Percentiles rank a stretch among this genome's conserved stretches.
These are phyloP conservation scores for Sphaerobolus stellatus DNA, from an alignment of 1,284 basidiomycete genomes.

Conservation along the genomic window DNA sequence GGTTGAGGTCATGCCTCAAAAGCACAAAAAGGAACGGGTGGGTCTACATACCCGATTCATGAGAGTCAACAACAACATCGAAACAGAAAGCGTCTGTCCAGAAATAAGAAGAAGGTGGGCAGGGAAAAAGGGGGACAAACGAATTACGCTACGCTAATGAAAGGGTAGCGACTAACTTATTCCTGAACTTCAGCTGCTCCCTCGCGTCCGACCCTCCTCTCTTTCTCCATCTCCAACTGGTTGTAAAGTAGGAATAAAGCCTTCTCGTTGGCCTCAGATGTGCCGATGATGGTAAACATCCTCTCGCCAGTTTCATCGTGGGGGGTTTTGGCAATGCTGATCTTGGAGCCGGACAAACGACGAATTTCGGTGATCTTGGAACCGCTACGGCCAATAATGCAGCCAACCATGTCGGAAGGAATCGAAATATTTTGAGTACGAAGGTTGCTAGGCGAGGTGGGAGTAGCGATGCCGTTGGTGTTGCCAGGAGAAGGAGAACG, in stretches of 20 bases:
- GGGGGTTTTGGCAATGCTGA: slow-evolving; percentile 96
- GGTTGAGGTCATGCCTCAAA: neutral
- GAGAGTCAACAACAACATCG: neutral
- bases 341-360: slow-evolving; percentile 93
- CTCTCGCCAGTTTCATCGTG: slow-evolving; percentile 98
- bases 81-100: no score
- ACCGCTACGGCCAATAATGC: slow-evolving; percentile 95
- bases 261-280: slow-evolving; percentile 94
- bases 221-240: slow-evolving; percentile 94
- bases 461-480: slow-evolving; percentile 45
- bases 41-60: neutral
- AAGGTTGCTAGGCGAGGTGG: slow-evolving; percentile 71
- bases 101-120: neutral
- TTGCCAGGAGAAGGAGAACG: slow-evolving; percentile 35
- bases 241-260: slow-evolving; percentile 97
- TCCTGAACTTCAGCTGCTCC: slow-evolving; percentile 16
- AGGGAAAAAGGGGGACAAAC: neutral
- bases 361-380: slow-evolving; percentile 99
- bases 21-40: neutral
- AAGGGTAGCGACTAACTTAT: slow-evolving; percentile 9
- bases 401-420: slow-evolving; percentile 98
- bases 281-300: slow-evolving; percentile 99
- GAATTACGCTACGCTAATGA: slow-evolving; percentile 9
- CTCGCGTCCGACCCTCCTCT: slow-evolving; percentile 81
- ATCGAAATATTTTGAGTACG: slow-evolving; percentile 99